These are phyloP conservation scores for Cymbidium sinense DNA, from an alignment of 106 monocot species.

Conservation along the genomic window DNA sequence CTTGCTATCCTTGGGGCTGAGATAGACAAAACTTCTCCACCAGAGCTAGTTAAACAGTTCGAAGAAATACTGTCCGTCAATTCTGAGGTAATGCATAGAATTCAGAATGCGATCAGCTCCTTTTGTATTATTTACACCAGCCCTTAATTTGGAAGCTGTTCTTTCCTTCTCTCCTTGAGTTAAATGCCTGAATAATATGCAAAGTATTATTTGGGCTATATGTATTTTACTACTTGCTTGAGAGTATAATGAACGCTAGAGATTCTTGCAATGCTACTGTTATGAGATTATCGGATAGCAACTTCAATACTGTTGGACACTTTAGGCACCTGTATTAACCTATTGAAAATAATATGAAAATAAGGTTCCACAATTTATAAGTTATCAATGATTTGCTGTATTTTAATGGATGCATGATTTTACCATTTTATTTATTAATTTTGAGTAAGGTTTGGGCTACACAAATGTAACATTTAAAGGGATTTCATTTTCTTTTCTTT, in stretches of 20 bases:
- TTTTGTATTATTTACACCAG: not conserved
- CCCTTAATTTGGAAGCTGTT: too few species aligned
- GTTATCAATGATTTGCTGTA: not conserved
- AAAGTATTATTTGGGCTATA: too few species aligned
- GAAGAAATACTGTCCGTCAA: constrained; percentile 39
- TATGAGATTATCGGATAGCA: too few species aligned
- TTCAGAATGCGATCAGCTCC: not conserved
- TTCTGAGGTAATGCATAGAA: constrained; percentile 29
- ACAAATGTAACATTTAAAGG: not conserved
- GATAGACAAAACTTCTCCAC: constrained; percentile 40
- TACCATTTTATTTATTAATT: not conserved
- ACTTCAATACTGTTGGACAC: too few species aligned
- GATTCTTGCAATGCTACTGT: too few species aligned
- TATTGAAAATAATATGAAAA: too few species aligned
- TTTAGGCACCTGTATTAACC: too few species aligned
- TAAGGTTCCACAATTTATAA: not conserved
- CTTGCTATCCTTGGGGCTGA: constrained; percentile 57
- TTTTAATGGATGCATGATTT: not conserved
- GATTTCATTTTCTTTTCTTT: too few species aligned
- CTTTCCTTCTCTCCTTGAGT: too few species aligned
- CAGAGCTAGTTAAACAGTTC: constrained; percentile 50
- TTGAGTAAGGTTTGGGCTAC: not conserved
- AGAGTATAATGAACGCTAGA: too few species aligned
- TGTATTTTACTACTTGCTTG: too few species aligned
- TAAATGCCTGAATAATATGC: too few species aligned